Percentiles rank a stretch among this genome's conserved stretches.
Conservation (phyloP, 805 yeast species). For the Pichia sporocuriosa region DNA sequence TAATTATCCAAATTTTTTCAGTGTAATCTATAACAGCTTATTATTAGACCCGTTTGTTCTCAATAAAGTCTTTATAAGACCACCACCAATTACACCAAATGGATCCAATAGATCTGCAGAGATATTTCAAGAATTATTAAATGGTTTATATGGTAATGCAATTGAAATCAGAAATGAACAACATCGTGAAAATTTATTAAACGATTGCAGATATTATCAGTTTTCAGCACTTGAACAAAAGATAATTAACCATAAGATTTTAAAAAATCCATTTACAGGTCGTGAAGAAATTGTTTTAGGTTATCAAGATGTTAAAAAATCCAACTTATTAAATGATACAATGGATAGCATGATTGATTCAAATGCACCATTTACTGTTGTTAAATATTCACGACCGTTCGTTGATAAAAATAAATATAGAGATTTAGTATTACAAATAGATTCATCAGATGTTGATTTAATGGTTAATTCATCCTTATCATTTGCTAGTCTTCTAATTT, state of each 20-base stretch:
- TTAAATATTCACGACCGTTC: slow-evolving; percentile 41
- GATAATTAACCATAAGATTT: slow-evolving; percentile 45
- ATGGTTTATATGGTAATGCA: slow-evolving; percentile 48
- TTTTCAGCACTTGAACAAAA: slow-evolving; percentile 70
- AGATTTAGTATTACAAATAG: slow-evolving; percentile 38
- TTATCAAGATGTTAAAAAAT: slow-evolving; percentile 38
- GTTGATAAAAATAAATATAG: slow-evolving; percentile 32
- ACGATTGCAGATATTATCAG: slow-evolving; percentile 73
- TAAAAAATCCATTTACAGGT: slow-evolving; percentile 43
- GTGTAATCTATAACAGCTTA: slow-evolving; percentile 49
- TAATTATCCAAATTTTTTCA: slow-evolving; percentile 72
- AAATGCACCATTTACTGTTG: slow-evolving; percentile 15
- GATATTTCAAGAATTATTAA: slow-evolving; percentile 49
- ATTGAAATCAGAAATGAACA: slow-evolving; percentile 41
- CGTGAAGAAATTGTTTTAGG: slow-evolving; percentile 52
- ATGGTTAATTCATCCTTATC: slow-evolving; percentile 28
- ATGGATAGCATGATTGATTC: slow-evolving; percentile 3
- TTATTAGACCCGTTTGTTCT: slow-evolving; percentile 38
- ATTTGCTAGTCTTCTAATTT: slow-evolving; percentile 20
- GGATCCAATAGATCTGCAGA: slow-evolving; percentile 45
- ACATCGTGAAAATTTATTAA: slow-evolving; percentile 50
- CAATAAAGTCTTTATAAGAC: slow-evolving; percentile 48
- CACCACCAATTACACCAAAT: slow-evolving; percentile 67
- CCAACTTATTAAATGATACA: slow-evolving; percentile 27
- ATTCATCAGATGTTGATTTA: slow-evolving; percentile 26